Base-by-base conservation (phyloP, 805 yeast species). In the Ogataea naganishii region DNA sequence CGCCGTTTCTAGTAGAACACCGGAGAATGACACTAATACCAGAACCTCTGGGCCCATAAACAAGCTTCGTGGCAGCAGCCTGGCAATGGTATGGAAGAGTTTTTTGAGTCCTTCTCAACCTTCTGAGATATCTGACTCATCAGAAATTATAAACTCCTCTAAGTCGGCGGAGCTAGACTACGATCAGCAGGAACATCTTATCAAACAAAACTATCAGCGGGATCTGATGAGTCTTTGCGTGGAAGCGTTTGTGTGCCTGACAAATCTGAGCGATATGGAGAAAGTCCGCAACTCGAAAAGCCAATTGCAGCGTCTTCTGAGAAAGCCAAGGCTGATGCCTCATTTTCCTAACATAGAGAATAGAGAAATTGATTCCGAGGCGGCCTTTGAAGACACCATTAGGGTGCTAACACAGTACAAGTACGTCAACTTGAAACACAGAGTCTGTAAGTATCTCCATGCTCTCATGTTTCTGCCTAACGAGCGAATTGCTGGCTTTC, bases 401-500 rank as follows among this genome's bases (percentile, higher is more conserved):
- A 33, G 39, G 16, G 24, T 38, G 12, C 24, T 46, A 7, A 39
- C 43, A 7, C 21, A 34, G 1, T 39, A 24, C 29, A 41, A 36
- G 20, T 45, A 39, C 26, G 25, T 43, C 16, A 42, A 45, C 20
- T 18, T 30, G 13, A 25, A 42, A 4, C 28, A 27, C n/a, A 34
- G 22, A 18, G 38, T 44, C 7, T 32, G 31, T 5, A 35, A 36
- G 8, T 29, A 37, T n/a, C 28, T 46, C 9, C 32, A 39, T 8
- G 26, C 23, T 7, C 14, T 46, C 2, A 29, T 44, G 14, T 24
- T 22, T 14, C 25, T 34, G 5, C 24, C 26, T 7, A 27, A 33
- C 14, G 27, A 26, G 14, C 11, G 14, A 8, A 55, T 66, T 1
- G 19, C 46, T 3, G 40, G 40, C 2, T 38, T 58, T n/a, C 43